Evolutionary conservation across 495 filamentous ascomycete genomes (phyloP), one percentile per base, ranked within the genome.

Genomic region (Aspergillus panamensis): DNA sequence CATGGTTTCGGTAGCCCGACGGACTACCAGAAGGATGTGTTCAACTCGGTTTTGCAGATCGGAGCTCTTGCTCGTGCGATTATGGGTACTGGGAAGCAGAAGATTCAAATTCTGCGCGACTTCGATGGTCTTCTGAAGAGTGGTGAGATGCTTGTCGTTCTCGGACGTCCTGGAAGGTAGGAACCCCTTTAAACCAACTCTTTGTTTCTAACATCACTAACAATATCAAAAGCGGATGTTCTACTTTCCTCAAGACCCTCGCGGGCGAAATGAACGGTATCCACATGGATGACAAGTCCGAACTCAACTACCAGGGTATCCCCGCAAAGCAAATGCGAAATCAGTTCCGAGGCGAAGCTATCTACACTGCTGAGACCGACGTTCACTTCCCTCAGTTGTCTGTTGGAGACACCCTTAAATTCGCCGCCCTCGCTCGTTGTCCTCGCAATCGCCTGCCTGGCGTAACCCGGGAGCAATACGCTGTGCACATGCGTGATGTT

Each of bases 1-100:
- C 85, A 91, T 70, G 90, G 90, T 31, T 92, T 84, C 66, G 90
- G 89, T 20, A 82, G 80, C 44, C 75, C 87, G 1, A 89, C 88
- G 2, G 89, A 92, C 70, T 93, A 89, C 65, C 90, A 94, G 68
- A 92, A 92, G 75, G 84, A 88, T 71, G 84, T 90, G 51, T 74
- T 80, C 61, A 92, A 91, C 69, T 74, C 86, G 25, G 79, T 84
- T 66, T 70, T 90, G 45, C 80, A 86, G 58, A 61, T 75, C 12
- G 75, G 75, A 19, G 77, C 77, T 7, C 51, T 83, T 8, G 66
- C 77, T 29, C 77, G 76, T 48, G 59, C 63, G 32, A 17, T 80
- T 5, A 65, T 72, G 48, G 80, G 79, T 16, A 69, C 73, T 29
- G 76, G 77, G 6, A 77, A 81, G 67, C 71, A 82, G 39, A 80